These are phyloP conservation scores for Psilocybe cubensis DNA, from an alignment of 768 basidiomycete species.

Conservation along the genomic window DNA sequence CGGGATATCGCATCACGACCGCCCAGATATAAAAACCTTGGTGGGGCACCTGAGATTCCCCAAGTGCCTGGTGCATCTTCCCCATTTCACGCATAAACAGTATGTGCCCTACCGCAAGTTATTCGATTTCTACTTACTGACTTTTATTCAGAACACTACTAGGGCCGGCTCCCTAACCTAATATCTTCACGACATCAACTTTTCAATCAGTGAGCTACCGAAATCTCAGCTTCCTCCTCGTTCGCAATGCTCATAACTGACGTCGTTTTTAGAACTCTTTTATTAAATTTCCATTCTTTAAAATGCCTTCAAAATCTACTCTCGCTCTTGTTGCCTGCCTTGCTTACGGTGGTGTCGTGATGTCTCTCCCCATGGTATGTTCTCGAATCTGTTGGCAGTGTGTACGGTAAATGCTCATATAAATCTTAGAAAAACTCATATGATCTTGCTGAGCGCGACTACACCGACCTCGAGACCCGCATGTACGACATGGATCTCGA, in stretches of 20 bases:
- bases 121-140: not conserved
- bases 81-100: constrained; percentile 19
- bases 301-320: constrained; percentile 23
- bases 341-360: constrained; percentile 16
- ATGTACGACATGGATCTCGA: constrained; percentile 18
- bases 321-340: constrained; percentile 21
- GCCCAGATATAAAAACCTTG: constrained; percentile 15
- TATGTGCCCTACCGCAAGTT: not conserved
- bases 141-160: constrained; percentile 7
- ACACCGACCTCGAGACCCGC: constrained; percentile 14
- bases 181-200: constrained; percentile 13
- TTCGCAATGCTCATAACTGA: constrained; percentile 2
- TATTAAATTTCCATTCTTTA: constrained; percentile 11
- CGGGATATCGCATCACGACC: not conserved
- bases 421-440: constrained; percentile 5
- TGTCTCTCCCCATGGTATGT: constrained; percentile 18
- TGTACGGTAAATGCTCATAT: not conserved
- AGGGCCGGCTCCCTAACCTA: constrained; percentile 21
- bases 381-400: not conserved
- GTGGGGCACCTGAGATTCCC: constrained; percentile 5
- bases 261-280: constrained; percentile 5
- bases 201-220: constrained; percentile 6
- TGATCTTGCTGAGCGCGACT: constrained; percentile 19
- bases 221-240: not conserved
- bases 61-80: constrained; percentile 28